A percentile compares a stretch with the other conserved stretches of the same genome.
Evolutionary conservation across 371 early-diverging fungal genomes (phyloP).

Genomic region (Rhizomucor miehei): DNA sequence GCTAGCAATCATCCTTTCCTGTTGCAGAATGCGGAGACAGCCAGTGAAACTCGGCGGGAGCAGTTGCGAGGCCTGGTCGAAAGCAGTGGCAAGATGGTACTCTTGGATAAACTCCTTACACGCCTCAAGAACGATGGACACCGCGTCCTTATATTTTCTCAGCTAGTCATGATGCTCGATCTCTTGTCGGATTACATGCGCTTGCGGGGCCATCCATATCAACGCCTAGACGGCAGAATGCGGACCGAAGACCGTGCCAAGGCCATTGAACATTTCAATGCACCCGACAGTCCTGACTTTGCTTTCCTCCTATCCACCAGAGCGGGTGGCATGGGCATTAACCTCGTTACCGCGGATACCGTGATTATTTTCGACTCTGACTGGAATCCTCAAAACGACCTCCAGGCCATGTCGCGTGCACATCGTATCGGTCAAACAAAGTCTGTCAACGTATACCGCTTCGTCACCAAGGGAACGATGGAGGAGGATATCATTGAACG

Average conservation of each 20-base stretch:
- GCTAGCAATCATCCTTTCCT: conserved; percentile 99
- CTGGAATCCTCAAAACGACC: conserved; percentile 99
- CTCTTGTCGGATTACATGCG: conserved; percentile 91
- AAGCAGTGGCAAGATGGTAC: conserved; percentile 93
- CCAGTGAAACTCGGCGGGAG: conserved; percentile 63
- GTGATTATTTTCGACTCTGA: conserved; percentile 99
- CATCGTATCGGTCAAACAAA: conserved; percentile 99
- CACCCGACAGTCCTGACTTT: conserved; percentile 95
- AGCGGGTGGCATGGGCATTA: conserved; percentile 99
- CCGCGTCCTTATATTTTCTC: conserved; percentile 94
- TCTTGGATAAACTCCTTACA: conserved; percentile 90
- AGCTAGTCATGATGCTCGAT: conserved; percentile 94
- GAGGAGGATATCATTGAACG: conserved; percentile 98
- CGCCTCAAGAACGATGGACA: conserved; percentile 87
- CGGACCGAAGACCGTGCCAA: conserved; percentile 90
- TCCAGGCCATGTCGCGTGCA: conserved; percentile 99
- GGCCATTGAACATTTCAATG: conserved; percentile 98
- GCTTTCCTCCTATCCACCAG: conserved; percentile 97
- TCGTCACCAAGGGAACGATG: conserved; percentile 97
- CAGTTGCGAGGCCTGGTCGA: conserved; percentile 77
- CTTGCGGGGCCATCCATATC: conserved; percentile 83
- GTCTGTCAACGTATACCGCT: conserved; percentile 97
- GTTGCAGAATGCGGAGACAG: conserved; percentile 86
- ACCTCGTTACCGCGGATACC: conserved; percentile 97
- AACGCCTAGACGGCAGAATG: conserved; percentile 97